Evolutionary conservation across 2,329 filamentous ascomycete species (phyloP).

Genomic region (Xylariaceae sp.): DNA sequence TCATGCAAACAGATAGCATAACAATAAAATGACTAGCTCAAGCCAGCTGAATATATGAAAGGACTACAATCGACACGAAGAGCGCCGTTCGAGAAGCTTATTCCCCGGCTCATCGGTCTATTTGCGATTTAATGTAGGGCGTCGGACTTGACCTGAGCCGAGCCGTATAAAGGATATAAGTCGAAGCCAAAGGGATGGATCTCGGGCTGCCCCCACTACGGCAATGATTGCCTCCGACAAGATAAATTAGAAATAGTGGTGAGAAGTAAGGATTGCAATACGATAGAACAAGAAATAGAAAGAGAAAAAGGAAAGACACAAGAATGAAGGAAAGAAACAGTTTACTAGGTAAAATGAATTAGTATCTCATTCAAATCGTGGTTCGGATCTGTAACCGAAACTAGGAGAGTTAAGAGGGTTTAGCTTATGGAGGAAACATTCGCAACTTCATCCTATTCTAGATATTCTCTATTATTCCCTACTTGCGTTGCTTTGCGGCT

Average conservation of each 20-base stretch:
- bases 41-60: not conserved
- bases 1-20: not conserved
- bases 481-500: slow-evolving; percentile 20
- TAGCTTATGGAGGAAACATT: slow-evolving; percentile 17
- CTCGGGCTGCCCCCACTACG: slow-evolving; percentile 15
- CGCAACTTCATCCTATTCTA: slow-evolving; percentile 18
- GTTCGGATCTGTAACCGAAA: not conserved
- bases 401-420: slow-evolving; percentile 3
- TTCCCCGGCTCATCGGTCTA: slow-evolving; percentile 1
- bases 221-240: slow-evolving; percentile 22
- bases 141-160: not conserved
- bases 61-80: not conserved
- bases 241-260: slow-evolving; percentile 8
- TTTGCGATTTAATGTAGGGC: not conserved
- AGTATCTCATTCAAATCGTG: slow-evolving; percentile 2
- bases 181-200: slow-evolving; percentile 2
- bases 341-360: slow-evolving; percentile 14
- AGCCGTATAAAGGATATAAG: slow-evolving; percentile 10
- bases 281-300: slow-evolving; percentile 7
- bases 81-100: not conserved
- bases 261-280: not conserved
- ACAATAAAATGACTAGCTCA: not conserved
- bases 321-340: slow-evolving; percentile 4
- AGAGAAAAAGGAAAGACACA: slow-evolving; percentile 6
- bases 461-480: slow-evolving; percentile 10